phyloP scores from a whole-genome alignment of 352 stramenopile species.

The Globisporangium paddicum region DNA sequence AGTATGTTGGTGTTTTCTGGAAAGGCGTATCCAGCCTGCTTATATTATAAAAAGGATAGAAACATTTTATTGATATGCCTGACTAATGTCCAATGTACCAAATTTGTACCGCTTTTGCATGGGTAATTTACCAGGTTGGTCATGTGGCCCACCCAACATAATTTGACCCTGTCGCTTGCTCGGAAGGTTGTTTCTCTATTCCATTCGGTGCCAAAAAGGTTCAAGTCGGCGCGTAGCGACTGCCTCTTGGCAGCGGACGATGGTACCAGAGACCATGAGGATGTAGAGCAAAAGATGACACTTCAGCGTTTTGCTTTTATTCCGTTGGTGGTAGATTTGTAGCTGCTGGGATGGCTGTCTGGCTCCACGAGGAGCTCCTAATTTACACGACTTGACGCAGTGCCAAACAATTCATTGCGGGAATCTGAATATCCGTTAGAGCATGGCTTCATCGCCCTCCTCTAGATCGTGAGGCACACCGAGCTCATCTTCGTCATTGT shows the following conservation, averaged over 20 bases:
- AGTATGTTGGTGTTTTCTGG: no score
- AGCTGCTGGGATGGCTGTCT: neutral
- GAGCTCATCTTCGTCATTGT: constrained; percentile 7
- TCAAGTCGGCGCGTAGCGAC: no score
- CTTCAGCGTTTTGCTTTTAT: no score
- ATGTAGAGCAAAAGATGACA: no score
- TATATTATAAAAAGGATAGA: neutral
- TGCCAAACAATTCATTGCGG: neutral
- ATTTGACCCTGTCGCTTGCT: constrained; percentile 1
- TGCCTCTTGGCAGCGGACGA: neutral
- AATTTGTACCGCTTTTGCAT: neutral
- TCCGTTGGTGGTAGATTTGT: neutral
- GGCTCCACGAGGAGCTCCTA: neutral
- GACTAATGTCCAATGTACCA: neutral
- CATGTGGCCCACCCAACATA: neutral
- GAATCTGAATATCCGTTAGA: constrained; percentile 9
- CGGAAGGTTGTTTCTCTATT: neutral
- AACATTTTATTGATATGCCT: neutral
- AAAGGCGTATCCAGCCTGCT: neutral
- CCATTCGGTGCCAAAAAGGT: neutral
- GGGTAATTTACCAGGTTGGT: neutral
- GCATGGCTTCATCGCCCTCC: constrained; percentile 38
- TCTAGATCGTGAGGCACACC: constrained; percentile 6
- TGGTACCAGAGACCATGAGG: neutral
- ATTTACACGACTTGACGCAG: constrained; percentile 6